These are phyloP conservation scores for Chloridella minuta DNA, from an alignment of 352 stramenopile species.

Conservation along the genomic window DNA sequence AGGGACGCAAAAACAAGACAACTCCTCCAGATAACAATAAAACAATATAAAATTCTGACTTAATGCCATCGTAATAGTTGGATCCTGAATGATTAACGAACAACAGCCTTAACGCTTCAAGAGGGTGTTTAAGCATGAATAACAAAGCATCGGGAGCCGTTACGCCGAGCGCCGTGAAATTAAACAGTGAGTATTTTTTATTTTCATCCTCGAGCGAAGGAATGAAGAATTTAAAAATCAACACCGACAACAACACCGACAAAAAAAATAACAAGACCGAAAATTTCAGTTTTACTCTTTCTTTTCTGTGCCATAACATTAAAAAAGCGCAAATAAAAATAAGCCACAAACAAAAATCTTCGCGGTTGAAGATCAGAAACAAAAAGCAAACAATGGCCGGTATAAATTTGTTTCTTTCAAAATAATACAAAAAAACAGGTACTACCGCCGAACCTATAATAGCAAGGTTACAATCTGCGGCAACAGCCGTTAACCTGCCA, in stretches of 20 bases:
- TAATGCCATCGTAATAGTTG: not conserved
- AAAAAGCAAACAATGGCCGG: not conserved
- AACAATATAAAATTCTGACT: not conserved
- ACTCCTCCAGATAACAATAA: not conserved
- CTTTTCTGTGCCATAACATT: not conserved
- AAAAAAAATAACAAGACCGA: not conserved
- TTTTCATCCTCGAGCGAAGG: not conserved
- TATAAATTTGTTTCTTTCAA: not conserved
- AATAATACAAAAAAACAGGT: not conserved
- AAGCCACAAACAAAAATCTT: not conserved
- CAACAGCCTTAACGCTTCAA: not conserved
- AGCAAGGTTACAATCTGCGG: not conserved
- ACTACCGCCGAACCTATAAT: not conserved
- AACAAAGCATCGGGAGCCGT: not conserved
- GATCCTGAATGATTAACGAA: not conserved
- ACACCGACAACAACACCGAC: not conserved
- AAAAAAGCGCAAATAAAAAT: not conserved
- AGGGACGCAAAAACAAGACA: not conserved
- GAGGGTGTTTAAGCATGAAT: not conserved
- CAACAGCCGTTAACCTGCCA: not conserved
- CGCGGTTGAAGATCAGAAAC: not conserved
- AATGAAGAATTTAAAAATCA: not conserved
- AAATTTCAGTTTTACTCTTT: not conserved
- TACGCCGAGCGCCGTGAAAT: not conserved
- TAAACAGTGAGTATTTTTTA: not conserved